Evolutionary conservation across 164 flowering plant species (phyloP), one percentile per base, ranked within the genome.

Genomic region (Dillenia turbinata): DNA sequence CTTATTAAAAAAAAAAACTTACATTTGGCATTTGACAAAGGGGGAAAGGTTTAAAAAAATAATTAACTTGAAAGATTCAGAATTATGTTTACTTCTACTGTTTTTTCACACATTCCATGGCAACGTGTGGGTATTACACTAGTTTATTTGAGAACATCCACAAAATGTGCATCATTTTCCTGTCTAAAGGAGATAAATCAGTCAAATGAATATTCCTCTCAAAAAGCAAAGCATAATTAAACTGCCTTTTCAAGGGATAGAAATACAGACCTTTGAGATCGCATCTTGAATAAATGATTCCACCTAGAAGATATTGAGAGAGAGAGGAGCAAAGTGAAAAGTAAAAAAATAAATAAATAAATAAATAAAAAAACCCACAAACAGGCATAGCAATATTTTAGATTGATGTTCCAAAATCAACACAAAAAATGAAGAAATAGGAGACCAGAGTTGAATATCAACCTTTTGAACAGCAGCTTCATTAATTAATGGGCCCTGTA

Each of bases 401-500:
- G 22, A 19, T 19, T 19, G 22, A 19, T 19, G 22, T 19, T 19
- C 22, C 22, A 19, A 67, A 53, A 64, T 52, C 40, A 57, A 51
- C 54, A 12, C 64, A 13, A 40, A 24, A 24, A 9, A 33, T 26
- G n/a, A 1, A 56, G 12, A 12, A 19, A 13, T 16, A 54, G 56
- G 44, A 24, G 58, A 14, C 3, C 58, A 46, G 58, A 49, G 40
- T 49, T 47, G 57, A 61, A 47, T 51, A 22, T 50, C 43, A 26
- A 86, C 98, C 93, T 94, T 94, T 49, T 85, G 74, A 16, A 94
- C 79, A 57, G 95, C 96, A 72, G 96, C 86, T 70, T 91, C 92
- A 79, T 94, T 94, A 56, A 94, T 91, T 59, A 94, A 81, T 11
- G 97, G 99, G 54, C 99, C 99, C 99, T 91, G 87, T 15, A 66